A percentile compares a stretch with the other conserved stretches of the same genome.
Conservation (phyloP, 257 asterid genomes). For the Solanum phureja region DNA sequence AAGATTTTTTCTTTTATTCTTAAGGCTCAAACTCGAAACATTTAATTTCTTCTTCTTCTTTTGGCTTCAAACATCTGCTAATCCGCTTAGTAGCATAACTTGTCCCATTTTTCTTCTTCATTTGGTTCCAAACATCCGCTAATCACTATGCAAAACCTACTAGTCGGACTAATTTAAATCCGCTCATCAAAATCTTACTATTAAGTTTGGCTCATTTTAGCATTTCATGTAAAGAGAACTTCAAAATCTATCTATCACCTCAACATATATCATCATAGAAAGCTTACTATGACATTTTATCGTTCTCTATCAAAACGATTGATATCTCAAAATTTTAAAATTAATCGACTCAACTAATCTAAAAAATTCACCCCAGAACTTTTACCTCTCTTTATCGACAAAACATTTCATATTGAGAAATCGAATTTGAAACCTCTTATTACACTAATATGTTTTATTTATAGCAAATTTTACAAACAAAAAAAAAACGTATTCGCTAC, state of each 20-base stretch:
- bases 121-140: neutral
- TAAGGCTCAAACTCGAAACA: accelerated
- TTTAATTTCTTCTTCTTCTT: too few relatives aligned
- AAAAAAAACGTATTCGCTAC: neutral
- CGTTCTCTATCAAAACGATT: neutral
- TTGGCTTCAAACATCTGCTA: neutral
- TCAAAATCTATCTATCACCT: too few relatives aligned
- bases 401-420: neutral
- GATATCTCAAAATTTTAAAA: neutral
- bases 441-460: neutral
- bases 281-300: neutral
- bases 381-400: neutral
- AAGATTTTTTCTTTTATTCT: too few relatives aligned
- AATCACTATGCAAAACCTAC: neutral
- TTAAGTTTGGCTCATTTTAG: neutral
- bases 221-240: accelerated
- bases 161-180: neutral
- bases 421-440: neutral
- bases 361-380: neutral
- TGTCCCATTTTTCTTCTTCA: neutral
- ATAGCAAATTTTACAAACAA: neutral
- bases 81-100: neutral
- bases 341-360: neutral
- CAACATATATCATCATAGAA: too few relatives aligned
- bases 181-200: too few relatives aligned